These are phyloP conservation scores for Naganishia onofrii DNA, from an alignment of 768 basidiomycete genomes.

Conservation along the genomic window DNA sequence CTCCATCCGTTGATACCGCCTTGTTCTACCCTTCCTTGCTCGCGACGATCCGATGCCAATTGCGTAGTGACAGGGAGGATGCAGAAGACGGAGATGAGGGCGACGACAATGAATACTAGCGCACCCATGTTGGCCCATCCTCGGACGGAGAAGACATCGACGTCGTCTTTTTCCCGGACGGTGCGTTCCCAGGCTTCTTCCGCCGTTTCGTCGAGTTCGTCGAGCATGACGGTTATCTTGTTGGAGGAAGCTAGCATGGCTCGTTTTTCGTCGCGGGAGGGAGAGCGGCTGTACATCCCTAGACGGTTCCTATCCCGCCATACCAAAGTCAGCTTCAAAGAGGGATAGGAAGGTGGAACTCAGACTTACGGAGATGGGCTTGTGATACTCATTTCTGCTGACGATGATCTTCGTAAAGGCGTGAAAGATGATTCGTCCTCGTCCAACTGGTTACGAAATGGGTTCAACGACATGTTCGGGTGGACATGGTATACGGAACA, in stretches of 20 bases:
- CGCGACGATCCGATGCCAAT: slow-evolving; percentile 47
- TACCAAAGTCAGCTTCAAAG: no score
- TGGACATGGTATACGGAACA: no score
- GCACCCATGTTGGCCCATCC: slow-evolving; percentile 79
- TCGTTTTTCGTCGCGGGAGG: slow-evolving; percentile 1
- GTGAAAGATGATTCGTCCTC: background rate
- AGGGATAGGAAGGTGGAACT: background rate
- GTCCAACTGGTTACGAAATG: background rate
- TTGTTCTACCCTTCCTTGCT: slow-evolving; percentile 51
- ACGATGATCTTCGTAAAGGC: background rate
- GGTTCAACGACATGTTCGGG: slow-evolving; percentile 11
- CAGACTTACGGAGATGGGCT: slow-evolving; percentile 8
- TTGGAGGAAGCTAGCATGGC: slow-evolving; percentile 2
- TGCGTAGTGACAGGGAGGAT: slow-evolving; percentile 80
- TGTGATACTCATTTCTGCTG: slow-evolving; percentile 10
- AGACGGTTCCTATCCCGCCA: background rate
- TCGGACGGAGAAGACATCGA: slow-evolving; percentile 66
- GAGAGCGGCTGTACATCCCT: slow-evolving; percentile 12
- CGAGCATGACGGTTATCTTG: slow-evolving; percentile 16
- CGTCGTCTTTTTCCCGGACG: slow-evolving; percentile 56
- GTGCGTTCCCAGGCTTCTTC: slow-evolving; percentile 25
- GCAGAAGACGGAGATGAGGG: slow-evolving; percentile 63
- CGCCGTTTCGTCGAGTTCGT: slow-evolving; percentile 26
- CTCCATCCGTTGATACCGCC: slow-evolving; percentile 57
- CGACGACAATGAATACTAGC: slow-evolving; percentile 86